Base-by-base conservation (phyloP, 2,329 filamentous ascomycete species). In the Colletotrichum echinochloae region DNA sequence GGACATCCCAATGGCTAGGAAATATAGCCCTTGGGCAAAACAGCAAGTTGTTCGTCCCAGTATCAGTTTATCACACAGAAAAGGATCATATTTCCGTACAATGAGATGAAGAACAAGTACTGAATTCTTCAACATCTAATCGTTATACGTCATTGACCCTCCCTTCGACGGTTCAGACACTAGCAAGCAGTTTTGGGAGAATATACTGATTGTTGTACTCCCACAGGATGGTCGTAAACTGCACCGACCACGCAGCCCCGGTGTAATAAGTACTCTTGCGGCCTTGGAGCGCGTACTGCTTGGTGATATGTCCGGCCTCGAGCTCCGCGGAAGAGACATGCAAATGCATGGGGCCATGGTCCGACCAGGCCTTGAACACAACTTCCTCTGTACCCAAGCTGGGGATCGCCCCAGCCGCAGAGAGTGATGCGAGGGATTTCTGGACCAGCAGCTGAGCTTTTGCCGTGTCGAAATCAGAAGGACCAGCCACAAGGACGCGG, bases 191-290 rank as follows among this genome's bases (percentile, higher is more conserved):
- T 71, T 74, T 76, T 1, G 78, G 76, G 12, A 79, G 41, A 16
- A 79, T 37, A 1, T 30, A 71, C n/a, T 74, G 56, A 60, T 79
- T 75, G 59, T 78, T 79, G 68, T 76, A 80, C 30, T 75, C 74
- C 80, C 79, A 81, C 14, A 81, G 46, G 6, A 78, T 74, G 1
- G 78, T 75, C 46, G 77, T 74, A 59, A 79, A 80, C 59, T 81
- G 77, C 16, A 72, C 74, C 3, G 75, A 65, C 65, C 76, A 81
- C 1, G 78, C 77, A 3, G 73, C 80, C 0, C 80, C 82, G 0
- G 82, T 82, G 64, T 80, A 84, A 74, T 77, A 84, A 1, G 81
- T 85, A n/a, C 76, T 78, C 9, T 76, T 73, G 46, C 76, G 71
- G 2, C 82, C 82, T 74, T 84, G 81, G n/a, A 84, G 74, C 0